These are phyloP conservation scores for Suillus decipiens DNA, from an alignment of 768 basidiomycete genomes.

Conservation along the genomic window DNA sequence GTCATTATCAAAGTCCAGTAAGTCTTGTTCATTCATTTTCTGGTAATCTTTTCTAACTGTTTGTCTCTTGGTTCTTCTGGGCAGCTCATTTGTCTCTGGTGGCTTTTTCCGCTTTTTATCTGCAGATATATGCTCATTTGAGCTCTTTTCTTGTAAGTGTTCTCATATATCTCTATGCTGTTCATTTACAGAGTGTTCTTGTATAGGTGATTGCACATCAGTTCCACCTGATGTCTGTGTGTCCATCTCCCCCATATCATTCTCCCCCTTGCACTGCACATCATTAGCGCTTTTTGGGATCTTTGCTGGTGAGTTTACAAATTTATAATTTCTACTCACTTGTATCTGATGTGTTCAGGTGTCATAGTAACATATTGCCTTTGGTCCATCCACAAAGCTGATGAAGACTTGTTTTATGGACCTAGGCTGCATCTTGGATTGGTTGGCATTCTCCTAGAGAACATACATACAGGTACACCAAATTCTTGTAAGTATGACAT, in stretches of 20 bases:
- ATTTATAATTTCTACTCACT: slow-evolving; percentile 1
- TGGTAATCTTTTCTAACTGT: background rate
- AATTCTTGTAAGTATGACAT: slow-evolving; percentile 32
- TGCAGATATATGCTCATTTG: too few relatives aligned
- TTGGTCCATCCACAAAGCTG: slow-evolving; percentile 13
- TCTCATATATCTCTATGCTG: background rate
- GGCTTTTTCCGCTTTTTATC: background rate
- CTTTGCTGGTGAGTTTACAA: background rate
- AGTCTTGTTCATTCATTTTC: background rate
- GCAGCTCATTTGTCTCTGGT: background rate
- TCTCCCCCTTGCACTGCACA: background rate
- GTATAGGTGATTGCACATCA: too few relatives aligned
- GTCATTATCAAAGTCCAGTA: background rate
- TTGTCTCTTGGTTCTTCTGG: slow-evolving; percentile 1
- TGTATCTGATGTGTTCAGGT: background rate
- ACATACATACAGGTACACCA: slow-evolving; percentile 17
- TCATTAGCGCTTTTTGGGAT: background rate
- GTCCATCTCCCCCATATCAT: background rate
- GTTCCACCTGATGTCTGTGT: background rate
- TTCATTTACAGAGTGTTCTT: too few relatives aligned
- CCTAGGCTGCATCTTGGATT: slow-evolving; percentile 16
- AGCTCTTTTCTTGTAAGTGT: background rate
- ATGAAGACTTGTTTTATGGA: slow-evolving; percentile 17
- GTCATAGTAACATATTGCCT: slow-evolving; percentile 18
- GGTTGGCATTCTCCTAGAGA: slow-evolving; percentile 11